Conservation (phyloP, 2,329 filamentous ascomycete genomes). For the Aspergillus sojae region DNA sequence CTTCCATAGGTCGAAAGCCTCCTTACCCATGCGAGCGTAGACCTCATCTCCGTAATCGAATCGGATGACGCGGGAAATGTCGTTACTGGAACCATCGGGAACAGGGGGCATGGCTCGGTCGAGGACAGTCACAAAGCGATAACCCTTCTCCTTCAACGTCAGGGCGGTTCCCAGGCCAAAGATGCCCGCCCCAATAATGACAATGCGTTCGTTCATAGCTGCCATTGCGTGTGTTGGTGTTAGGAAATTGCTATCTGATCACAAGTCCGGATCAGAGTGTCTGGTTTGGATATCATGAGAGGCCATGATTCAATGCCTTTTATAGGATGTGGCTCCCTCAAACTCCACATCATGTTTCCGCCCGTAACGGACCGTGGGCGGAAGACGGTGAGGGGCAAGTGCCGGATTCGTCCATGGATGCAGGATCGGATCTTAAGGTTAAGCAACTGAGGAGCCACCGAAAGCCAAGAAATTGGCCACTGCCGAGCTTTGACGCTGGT, state of each 20-base stretch:
- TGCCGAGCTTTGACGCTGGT: neutral
- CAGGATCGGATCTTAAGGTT: neutral
- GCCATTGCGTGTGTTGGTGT: conserved; percentile 16
- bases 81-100: conserved; percentile 42
- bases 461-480: neutral
- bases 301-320: neutral
- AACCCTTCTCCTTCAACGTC: conserved; percentile 27
- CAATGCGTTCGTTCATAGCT: conserved; percentile 27
- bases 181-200: conserved; percentile 32
- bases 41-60: conserved; percentile 72
- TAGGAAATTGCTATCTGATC: neutral
- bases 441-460: neutral
- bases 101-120: conserved; percentile 39
- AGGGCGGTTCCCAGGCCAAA: conserved; percentile 33
- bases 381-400: neutral
- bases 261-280: neutral
- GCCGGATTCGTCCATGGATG: neutral
- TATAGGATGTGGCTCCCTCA: neutral
- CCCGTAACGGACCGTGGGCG: neutral
- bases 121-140: conserved; percentile 32
- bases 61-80: conserved; percentile 44
- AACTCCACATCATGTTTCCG: neutral
- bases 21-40: conserved; percentile 71
- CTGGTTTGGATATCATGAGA: neutral
- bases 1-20: conserved; percentile 69